Conservation (phyloP, 805 yeast genomes). For the Clavispora vitiphila region DNA sequence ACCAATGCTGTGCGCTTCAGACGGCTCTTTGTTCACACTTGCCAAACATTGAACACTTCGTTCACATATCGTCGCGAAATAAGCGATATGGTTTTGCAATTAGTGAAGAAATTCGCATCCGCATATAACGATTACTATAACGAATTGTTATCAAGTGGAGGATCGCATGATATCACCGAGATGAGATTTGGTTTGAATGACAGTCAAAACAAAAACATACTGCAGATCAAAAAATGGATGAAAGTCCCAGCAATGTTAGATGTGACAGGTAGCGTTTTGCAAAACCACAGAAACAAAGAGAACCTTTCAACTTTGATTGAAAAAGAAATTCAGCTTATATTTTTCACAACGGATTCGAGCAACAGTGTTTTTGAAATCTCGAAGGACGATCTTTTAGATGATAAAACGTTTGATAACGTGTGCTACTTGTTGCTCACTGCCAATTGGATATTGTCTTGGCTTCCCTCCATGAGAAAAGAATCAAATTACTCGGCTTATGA, state of each 20-base stretch:
- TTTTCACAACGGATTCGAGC: conserved; percentile 14
- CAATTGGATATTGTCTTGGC: conserved; percentile 55
- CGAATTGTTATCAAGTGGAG: conserved; percentile 31
- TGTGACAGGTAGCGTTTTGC: conserved; percentile 12
- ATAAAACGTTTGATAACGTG: conserved; percentile 45
- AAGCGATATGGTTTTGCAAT: conserved; percentile 39
- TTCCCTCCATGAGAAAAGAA: conserved; percentile 47
- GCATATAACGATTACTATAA: conserved; percentile 30
- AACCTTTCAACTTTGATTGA: conserved; percentile 10
- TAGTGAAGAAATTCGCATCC: conserved; percentile 31
- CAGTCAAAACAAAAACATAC: conserved; percentile 15
- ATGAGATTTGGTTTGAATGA: conserved; percentile 4
- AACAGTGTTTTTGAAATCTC: conserved; percentile 27
- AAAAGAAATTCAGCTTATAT: conserved; percentile 26
- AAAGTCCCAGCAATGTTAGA: conserved; percentile 25
- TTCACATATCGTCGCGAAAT: conserved; percentile 53
- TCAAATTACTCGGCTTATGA: conserved; percentile 23
- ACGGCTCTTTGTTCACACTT: conserved; percentile 41
- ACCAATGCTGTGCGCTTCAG: conserved; percentile 45
- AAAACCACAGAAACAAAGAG: conserved; percentile 1
- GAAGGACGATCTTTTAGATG: conserved; percentile 52
- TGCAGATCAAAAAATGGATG: conserved; percentile 31
- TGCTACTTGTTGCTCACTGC: conserved; percentile 51
- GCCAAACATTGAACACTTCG: conserved; percentile 57
- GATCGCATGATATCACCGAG: conserved; percentile 17